Evolutionary conservation across 768 basidiomycete genomes (phyloP), one percentile per base, ranked within the genome.

Genomic region (Gymnopilus junonius): DNA sequence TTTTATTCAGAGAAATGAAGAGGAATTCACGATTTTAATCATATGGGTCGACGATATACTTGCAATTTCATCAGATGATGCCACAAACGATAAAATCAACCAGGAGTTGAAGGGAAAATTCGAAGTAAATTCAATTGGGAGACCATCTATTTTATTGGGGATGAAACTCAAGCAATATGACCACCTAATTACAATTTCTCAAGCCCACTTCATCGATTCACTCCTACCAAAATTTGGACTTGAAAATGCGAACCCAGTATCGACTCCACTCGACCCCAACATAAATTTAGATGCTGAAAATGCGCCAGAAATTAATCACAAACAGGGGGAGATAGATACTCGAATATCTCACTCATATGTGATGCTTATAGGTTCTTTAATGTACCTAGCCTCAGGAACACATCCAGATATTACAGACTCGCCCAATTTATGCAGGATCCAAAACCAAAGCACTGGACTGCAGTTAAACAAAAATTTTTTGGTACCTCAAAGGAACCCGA

Each of bases 391-490:
- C 0, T 57, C 75, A 1, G 69, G 67, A 5, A 77, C 77, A 0
- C 70, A 75, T 1, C 80, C 80, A 1, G 79, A 83, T 62, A 81
- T 83, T 43, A 65, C 76, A 60, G 63, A 1, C 64, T 83, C 0
- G 64, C 71, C 5, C 77, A 75, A 25, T 82, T 76, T 67, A 64
- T 69, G 10, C 40, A 59, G 1, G 76, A 78, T 58, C 80, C 79
- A 0, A 67, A 65, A 8, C 35, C 40, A 1, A 57, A 59, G 1
- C 82, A 85, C 61, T 82, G 79, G 74, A 63, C 66, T 0, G 78
- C 78, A 3, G 71, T 76, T 8, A 79, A 79, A 56, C 73, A 73
- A n/a, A 62, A n/a, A 62, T 83, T 21, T 72, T 81, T 42, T 68
- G 74, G 2, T 85, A 84, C 65, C 69, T 85, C 7, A 71, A 68